Conservation (phyloP, 352 stramenopile genomes). For the Phytophthora macrochlamydospora region DNA sequence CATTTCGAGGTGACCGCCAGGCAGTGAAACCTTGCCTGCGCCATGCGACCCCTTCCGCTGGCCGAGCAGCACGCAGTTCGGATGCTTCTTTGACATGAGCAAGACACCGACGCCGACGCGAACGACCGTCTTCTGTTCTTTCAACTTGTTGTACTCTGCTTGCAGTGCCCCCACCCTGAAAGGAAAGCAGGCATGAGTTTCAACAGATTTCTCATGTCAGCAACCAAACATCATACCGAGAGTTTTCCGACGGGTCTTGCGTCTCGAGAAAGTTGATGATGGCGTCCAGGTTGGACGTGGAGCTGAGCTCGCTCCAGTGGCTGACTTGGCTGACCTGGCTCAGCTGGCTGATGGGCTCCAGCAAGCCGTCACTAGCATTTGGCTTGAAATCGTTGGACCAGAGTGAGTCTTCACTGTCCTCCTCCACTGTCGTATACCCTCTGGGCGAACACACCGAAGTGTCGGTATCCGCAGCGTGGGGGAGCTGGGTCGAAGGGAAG, state of each 20-base stretch:
- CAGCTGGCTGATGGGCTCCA: constrained; percentile 70
- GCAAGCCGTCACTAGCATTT: constrained; percentile 46
- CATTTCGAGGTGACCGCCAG: constrained; percentile 84
- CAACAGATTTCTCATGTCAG: background rate
- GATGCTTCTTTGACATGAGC: constrained; percentile 67
- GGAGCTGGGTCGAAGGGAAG: constrained; percentile 15
- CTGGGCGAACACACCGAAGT: constrained; percentile 40
- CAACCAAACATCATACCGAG: constrained; percentile 41
- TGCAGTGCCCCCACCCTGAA: constrained; percentile 58
- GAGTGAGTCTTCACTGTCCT: constrained; percentile 68
- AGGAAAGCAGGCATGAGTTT: constrained; percentile 2
- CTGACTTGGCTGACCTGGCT: constrained; percentile 77
- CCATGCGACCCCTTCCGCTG: constrained; percentile 78
- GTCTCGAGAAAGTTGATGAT: constrained; percentile 88
- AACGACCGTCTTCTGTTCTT: constrained; percentile 60
- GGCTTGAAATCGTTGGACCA: constrained; percentile 64
- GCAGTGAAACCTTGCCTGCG: constrained; percentile 75
- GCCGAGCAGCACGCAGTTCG: constrained; percentile 75
- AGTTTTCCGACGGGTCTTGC: constrained; percentile 68
- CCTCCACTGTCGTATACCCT: constrained; percentile 49
- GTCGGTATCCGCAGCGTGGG: constrained; percentile 21
- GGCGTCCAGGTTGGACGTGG: constrained; percentile 83
- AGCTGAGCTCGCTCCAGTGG: constrained; percentile 85
- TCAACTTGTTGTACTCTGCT: constrained; percentile 66
- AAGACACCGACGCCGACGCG: constrained; percentile 82